Base-by-base conservation (phyloP, 2,329 filamentous ascomycete genomes). In the Cephalotrichum gorgonifer region DNA sequence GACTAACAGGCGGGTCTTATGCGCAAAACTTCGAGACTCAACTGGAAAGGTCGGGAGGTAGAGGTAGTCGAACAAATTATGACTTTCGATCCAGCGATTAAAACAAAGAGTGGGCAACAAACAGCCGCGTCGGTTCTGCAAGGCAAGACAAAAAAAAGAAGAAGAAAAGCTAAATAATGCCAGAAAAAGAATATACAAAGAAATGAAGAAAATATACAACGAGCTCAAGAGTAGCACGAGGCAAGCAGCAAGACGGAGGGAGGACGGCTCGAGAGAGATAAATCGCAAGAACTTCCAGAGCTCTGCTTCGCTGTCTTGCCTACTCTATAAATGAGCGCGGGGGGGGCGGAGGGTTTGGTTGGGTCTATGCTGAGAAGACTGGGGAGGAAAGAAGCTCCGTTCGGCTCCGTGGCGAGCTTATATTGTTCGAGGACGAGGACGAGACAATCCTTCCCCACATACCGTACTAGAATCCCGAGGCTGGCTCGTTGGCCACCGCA, bases 221-320 rank as follows among this genome's bases (percentile, higher is more conserved):
- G n/a, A 51, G 30, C 23, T 20, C 17, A 25, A 44, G 30, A n/a
- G 12, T 25, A 44, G 43, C 27, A 30, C 23, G 22, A 44, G 30
- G 22, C 30, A 17, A n/a, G 31, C 17, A 44, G 27, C 4, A 44
- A 44, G 30, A 30, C 17, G 43, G 43, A 30, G n/a, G 41, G 41
- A 25, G 22, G 17, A 15, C 17, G 28, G 43, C 43, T 44, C 28
- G 26, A 46, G 44, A 22, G 30, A 26, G 41, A n/a, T 20, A 45
- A 28, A 47, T 44, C 30, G 35, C 41, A 23, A 48, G 46, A 71
- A 68, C 71, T 74, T 64, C 70, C 70, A 65, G 72, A 74, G 72
- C 68, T 70, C 64, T 68, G 67, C 62, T 63, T 62, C 58, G 55
- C 57, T 38, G 46, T 48, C 26, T 33, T 43, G 46, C 38, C 46